Base-by-base conservation (phyloP, 495 filamentous ascomycete species). In the Penicillium cataractarum region DNA sequence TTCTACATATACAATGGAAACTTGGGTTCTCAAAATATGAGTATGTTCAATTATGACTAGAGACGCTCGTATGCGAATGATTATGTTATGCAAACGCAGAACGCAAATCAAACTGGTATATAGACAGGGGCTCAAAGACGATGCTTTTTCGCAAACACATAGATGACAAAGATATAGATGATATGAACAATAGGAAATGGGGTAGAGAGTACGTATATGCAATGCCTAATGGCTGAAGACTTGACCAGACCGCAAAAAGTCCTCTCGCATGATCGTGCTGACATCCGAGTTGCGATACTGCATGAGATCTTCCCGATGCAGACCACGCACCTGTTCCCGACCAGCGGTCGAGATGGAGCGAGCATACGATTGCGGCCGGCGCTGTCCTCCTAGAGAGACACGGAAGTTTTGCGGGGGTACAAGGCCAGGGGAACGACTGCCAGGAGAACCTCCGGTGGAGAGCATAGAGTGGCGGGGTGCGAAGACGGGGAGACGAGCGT, bases 281-380 rank as follows among this genome's bases (percentile, higher is more conserved):
- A 80, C 67, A 65, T 80, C 77, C 44, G 77, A 76, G 56, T 78
- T 78, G 35, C 76, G 76, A 56, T 78, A 80, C 53, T 71, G 77
- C 32, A 68, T 65, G 61, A 76, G 55, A 33, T 78, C 76, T 48
- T 78, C 76, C 8, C 77, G 74, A 10, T 74, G 71, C 26, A 80
- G 60, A 26, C 78, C 74, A 40, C 73, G 75, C 48, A 78, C 40
- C 59, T 77, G 74, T 53, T 79, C 75, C 7, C 76, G 58, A 8
- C 74, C 76, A 12, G 61, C 66, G 4, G 71, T 76, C 6, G 75
- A 79, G 19, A 76, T 42, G 9, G 72, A 74, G 24, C 62, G 66
- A 9, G 65, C 32, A 22, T 65, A 60, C 33, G 71, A 72, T 15
- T 68, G 64, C 56, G 64, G 60, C 7, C 66, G 66, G 59, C 33